Evolutionary conservation across 1,139 yeast species (phyloP).

Genomic region (Diutina rugosa): DNA sequence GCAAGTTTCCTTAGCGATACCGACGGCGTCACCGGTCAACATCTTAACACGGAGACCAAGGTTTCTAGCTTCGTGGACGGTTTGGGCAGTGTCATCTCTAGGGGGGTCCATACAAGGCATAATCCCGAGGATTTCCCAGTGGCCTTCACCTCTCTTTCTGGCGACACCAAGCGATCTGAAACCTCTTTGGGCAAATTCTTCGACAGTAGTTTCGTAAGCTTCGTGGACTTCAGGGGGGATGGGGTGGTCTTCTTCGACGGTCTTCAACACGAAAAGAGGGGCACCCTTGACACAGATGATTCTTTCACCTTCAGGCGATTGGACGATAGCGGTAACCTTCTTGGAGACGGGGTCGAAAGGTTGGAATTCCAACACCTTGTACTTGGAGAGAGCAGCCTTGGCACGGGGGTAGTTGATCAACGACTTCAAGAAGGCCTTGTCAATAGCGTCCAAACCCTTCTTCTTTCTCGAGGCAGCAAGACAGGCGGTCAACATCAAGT

Average conservation of each 20-base stretch:
- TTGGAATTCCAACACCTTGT: slow-evolving; percentile 91
- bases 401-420: slow-evolving; percentile 83
- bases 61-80: slow-evolving; percentile 85
- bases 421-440: slow-evolving; percentile 92
- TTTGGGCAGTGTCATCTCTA: slow-evolving; percentile 95
- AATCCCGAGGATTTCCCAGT: slow-evolving; percentile 96
- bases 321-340: slow-evolving; percentile 91
- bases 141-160: slow-evolving; percentile 98
- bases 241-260: slow-evolving; percentile 94
- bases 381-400: slow-evolving; percentile 86
- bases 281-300: slow-evolving; percentile 97
- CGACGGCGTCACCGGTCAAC: slow-evolving; percentile 99
- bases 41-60: slow-evolving; percentile 94
- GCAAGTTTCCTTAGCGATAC: slow-evolving; percentile 97
- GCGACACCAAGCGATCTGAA: slow-evolving; percentile 98
- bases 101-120: slow-evolving; percentile 99
- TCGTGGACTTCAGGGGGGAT: slow-evolving; percentile 92
- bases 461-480: slow-evolving; percentile 97
- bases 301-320: slow-evolving; percentile 93
- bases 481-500: slow-evolving; percentile 95
- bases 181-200: slow-evolving; percentile 97
- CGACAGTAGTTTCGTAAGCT: slow-evolving; percentile 92
- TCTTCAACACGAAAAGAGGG: slow-evolving; percentile 86
- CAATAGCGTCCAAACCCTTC: slow-evolving; percentile 98
- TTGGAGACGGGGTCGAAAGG: slow-evolving; percentile 97